Conservation (phyloP, 495 filamentous ascomycete genomes). For the Xanthoparmelia taractica region DNA sequence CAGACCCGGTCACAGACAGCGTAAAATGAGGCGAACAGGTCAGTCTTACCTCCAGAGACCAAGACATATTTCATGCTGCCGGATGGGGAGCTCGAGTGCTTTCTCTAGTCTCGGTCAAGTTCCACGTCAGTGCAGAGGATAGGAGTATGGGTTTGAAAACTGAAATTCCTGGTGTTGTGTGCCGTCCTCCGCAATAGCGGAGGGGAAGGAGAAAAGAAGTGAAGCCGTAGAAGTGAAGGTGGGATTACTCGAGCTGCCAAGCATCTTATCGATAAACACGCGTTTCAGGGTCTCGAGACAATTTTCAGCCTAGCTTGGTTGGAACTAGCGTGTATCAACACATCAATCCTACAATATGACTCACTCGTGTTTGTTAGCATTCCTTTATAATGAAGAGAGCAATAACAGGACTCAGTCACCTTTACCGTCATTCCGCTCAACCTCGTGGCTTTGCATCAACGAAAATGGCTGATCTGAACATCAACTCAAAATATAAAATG, state of each 20-base stretch:
- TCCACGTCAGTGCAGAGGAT: neutral
- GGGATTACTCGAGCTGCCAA: neutral
- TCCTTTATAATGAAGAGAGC: constrained; percentile 6
- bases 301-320: neutral
- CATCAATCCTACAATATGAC: too few relatives aligned
- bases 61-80: constrained; percentile 75
- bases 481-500: constrained; percentile 60
- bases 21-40: constrained; percentile 14
- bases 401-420: neutral
- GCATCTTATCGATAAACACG: constrained; percentile 4
- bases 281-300: neutral
- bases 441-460: constrained; percentile 8
- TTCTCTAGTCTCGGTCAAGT: neutral
- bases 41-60: constrained; percentile 62
- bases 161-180: neutral
- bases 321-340: neutral
- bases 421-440: constrained; percentile 2
- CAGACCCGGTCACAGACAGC: constrained; percentile 20
- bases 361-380: neutral
- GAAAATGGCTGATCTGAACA: constrained; percentile 50
- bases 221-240: neutral
- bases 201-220: constrained; percentile 6
- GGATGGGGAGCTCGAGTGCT: neutral
- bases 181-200: constrained; percentile 11
- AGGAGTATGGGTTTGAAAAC: neutral